Conservation (phyloP, 306 rosid species). For the Comarum palustre region DNA sequence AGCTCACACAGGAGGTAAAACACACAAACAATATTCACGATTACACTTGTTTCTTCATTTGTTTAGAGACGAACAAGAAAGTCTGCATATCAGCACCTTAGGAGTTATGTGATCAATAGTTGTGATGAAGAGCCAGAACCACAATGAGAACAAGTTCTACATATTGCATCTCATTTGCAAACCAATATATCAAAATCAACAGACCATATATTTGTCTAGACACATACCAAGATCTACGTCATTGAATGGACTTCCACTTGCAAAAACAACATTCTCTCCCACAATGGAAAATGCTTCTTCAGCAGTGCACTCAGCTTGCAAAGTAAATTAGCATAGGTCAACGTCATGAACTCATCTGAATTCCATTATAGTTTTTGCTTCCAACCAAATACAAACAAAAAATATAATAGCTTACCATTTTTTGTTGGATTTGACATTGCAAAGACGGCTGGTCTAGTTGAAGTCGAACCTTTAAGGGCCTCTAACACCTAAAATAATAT, state of each 20-base stretch:
- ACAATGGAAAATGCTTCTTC: constrained; percentile 85
- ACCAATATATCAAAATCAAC: background rate
- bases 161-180: background rate
- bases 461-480: constrained; percentile 89
- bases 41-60: background rate
- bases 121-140: background rate
- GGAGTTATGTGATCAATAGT: background rate
- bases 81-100: background rate
- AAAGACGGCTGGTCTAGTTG: constrained; percentile 95
- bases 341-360: background rate
- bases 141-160: background rate
- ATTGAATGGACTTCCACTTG: constrained; percentile 98
- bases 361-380: background rate
- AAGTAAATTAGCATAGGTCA: constrained; percentile 19
- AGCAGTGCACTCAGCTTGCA: constrained; percentile 92
- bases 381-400: background rate
- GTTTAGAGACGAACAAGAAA: background rate
- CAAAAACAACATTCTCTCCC: constrained; percentile 89
- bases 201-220: background rate
- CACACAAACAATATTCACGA: background rate
- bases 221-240: constrained; percentile 82
- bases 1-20: background rate
- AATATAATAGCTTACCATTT: constrained; percentile 48
- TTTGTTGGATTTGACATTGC: constrained; percentile 99
- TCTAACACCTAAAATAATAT: constrained; percentile 64